These are phyloP conservation scores for Cordyceps farinosa DNA, from an alignment of 2,329 filamentous ascomycete species.

Conservation along the genomic window DNA sequence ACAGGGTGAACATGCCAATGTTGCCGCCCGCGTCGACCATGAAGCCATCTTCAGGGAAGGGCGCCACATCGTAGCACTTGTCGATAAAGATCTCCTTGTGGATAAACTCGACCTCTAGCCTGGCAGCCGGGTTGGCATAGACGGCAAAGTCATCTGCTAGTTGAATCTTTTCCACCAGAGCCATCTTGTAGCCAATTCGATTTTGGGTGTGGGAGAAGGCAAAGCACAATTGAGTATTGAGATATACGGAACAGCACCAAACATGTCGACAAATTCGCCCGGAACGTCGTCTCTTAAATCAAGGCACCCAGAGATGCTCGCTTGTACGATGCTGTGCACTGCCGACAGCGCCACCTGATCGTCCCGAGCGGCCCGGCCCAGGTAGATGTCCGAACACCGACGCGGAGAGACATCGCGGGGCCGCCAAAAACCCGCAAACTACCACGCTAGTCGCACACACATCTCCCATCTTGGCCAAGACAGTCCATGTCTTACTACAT, in stretches of 20 bases:
- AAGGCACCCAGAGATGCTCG: background rate
- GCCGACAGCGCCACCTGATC: background rate
- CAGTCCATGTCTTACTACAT: background rate
- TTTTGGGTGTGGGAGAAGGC: background rate
- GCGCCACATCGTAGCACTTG: conserved; percentile 22
- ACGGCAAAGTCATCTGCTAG: background rate
- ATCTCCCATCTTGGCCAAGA: background rate
- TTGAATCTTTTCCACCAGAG: background rate
- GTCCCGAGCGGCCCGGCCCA: conserved; percentile 6
- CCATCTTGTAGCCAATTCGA: background rate
- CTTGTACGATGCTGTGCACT: background rate
- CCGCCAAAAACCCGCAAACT: background rate
- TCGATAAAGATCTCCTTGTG: conserved; percentile 26
- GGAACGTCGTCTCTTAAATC: background rate
- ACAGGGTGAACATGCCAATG: conserved; percentile 27
- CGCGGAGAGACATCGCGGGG: background rate
- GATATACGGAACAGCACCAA: background rate
- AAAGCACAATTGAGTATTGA: background rate
- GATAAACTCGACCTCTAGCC: conserved; percentile 22
- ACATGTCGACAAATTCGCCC: background rate
- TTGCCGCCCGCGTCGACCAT: conserved; percentile 27
- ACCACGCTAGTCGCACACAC: background rate
- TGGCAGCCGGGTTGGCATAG: conserved; percentile 1
- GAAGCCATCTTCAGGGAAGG: conserved; percentile 19
- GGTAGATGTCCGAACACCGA: conserved; percentile 10